Evolutionary conservation across 139 green algal genomes (phyloP), one percentile per base, ranked within the genome.

Genomic region (Coelastrella sp.): DNA sequence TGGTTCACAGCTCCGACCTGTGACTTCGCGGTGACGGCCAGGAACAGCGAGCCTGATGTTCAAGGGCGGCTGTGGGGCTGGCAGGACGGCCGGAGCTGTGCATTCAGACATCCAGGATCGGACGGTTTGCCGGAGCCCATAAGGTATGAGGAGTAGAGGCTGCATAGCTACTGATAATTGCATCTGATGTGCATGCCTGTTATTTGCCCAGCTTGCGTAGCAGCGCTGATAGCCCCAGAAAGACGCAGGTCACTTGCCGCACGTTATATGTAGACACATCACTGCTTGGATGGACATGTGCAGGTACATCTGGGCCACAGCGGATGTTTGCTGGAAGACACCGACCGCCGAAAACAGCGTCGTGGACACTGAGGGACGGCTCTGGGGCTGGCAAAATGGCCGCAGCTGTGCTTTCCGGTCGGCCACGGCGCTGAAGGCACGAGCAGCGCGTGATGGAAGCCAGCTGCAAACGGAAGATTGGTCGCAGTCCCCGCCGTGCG

Each of bases 41-140:
- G 25, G 53, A 79, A 43, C 57, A 83, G 68, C 78, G 34, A 57
- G 38, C 79, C 88, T 21, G 89, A 92, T 50, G 38, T 50, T 25
- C 34, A 81, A 13, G 84, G 84, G 0, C 40, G 89, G 27, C 11
- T 64, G n/a, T 92, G 89, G 89, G 89, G 89, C 43, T 88, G 74
- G 80, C 30, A 85, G 35, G 19, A 77, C 27, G 84, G 83, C 57
- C 71, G 30, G 21, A 63, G 41, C 21, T 89, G 85, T 30, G 85
- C 85, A 4, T 89, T 86, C 85, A 86, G 72, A 40, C 59, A 38
- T 21, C 8, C 25, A 17, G 48, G 27, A 17, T 5, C 13, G 5
- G 45, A 67, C 6, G 72, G 45, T 0, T 35, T 43, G 45, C 72
- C 48, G 4, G 38, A 79, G 25, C 71, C 71, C 13, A n/a, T 63